These are phyloP conservation scores for Candida ovalis DNA, from an alignment of 805 yeast genomes.

Conservation along the genomic window DNA sequence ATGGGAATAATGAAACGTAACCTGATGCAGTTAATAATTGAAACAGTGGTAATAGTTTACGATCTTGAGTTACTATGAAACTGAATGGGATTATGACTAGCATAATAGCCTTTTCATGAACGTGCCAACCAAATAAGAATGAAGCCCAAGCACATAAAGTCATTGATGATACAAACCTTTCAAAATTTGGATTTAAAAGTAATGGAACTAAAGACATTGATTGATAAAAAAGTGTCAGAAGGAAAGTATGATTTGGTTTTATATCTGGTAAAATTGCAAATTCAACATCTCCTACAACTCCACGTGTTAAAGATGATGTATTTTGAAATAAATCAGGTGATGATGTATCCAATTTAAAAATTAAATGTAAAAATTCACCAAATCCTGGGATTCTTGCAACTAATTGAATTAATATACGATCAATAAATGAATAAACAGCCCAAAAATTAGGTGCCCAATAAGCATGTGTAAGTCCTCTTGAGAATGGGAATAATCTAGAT, in stretches of 20 bases:
- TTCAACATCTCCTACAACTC: constrained; percentile 86
- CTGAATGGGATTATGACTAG: constrained; percentile 84
- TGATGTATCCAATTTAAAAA: constrained; percentile 6
- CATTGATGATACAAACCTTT: constrained; percentile 76
- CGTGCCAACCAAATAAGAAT: constrained; percentile 97
- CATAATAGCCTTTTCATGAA: constrained; percentile 96
- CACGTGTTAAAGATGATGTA: constrained; percentile 52
- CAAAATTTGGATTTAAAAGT: constrained; percentile 66
- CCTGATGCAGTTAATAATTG: constrained; percentile 74
- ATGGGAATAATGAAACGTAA: constrained; percentile 83
- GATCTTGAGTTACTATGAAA: constrained; percentile 67
- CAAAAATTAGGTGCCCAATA: constrained; percentile 99
- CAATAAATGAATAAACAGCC: constrained; percentile 88
- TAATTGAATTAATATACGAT: constrained; percentile 57
- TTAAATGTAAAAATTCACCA: constrained; percentile 34
- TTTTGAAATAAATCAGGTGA: constrained; percentile 6
- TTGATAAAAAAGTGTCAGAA: constrained; percentile 83
- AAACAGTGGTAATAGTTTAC: constrained; percentile 68
- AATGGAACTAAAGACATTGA: constrained; percentile 70
- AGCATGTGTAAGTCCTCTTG: constrained; percentile 94
- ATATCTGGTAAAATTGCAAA: constrained; percentile 80
- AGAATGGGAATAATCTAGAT: constrained; percentile 81
- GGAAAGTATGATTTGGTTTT: constrained; percentile 71
- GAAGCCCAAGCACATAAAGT: constrained; percentile 90
- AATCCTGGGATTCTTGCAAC: constrained; percentile 41